Evolutionary conservation across 345 rosid genomes (phyloP).

Genomic region (Gossypium thurberi): DNA sequence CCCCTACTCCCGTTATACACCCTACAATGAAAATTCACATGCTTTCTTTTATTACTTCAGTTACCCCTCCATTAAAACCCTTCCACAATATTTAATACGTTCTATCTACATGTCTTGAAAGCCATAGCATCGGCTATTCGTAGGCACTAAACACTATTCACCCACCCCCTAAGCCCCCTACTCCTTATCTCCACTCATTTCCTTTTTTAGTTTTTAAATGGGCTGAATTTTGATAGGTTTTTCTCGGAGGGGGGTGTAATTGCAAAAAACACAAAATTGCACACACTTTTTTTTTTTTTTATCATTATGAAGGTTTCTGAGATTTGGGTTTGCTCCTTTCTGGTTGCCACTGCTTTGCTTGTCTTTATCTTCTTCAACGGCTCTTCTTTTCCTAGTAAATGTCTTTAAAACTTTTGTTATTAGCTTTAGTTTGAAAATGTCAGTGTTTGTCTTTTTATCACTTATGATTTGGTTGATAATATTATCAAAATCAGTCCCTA

Average conservation of each 20-base stretch:
- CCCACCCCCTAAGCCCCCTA: no score
- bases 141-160: background rate
- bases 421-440: background rate
- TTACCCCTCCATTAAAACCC: conserved; percentile 15
- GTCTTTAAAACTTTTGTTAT: background rate
- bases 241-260: background rate
- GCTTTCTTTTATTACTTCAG: conserved; percentile 34
- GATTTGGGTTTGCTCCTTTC: conserved; percentile 25
- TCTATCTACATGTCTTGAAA: background rate
- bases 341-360: conserved; percentile 26
- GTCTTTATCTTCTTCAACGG: conserved; percentile 14
- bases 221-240: background rate
- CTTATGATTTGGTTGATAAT: no score
- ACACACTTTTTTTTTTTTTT: no score
- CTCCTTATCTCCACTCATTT: no score
- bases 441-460: no score
- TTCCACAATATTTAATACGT: background rate
- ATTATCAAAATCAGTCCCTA: no score
- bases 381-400: conserved; percentile 21
- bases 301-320: conserved; percentile 29
- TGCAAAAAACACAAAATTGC: background rate
- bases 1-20: conserved; percentile 7
- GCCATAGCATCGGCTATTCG: conserved; percentile 15
- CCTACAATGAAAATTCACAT: conserved; percentile 17
- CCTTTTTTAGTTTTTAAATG: no score